A percentile compares a stretch with the other conserved stretches of the same genome.
These are phyloP conservation scores for Pseudogymnoascus sp. DNA, from an alignment of 2,329 filamentous ascomycete species.

Conservation along the genomic window DNA sequence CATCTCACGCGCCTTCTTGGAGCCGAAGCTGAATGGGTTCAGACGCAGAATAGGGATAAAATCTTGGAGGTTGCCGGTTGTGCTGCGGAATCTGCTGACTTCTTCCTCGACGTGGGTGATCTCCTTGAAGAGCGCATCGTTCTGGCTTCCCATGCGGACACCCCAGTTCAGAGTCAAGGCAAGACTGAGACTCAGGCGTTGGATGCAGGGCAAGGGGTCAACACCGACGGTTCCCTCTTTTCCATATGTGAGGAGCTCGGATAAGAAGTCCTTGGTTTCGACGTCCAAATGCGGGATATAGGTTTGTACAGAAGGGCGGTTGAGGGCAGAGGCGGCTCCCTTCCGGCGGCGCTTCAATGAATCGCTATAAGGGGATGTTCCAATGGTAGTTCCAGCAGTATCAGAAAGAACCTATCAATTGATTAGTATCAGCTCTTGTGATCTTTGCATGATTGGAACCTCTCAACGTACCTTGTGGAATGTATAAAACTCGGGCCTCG, in stretches of 20 bases:
- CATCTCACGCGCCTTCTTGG: slow-evolving; percentile 50
- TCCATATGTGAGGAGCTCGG: slow-evolving; percentile 51
- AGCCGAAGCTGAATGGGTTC: slow-evolving; percentile 53
- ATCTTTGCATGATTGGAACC: not conserved
- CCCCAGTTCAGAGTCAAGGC: slow-evolving; percentile 60
- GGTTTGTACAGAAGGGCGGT: slow-evolving; percentile 53
- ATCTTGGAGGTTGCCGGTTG: slow-evolving; percentile 52
- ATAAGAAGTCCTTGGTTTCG: slow-evolving; percentile 54
- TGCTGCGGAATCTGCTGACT: slow-evolving; percentile 49
- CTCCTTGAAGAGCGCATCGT: slow-evolving; percentile 52
- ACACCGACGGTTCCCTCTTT: slow-evolving; percentile 43
- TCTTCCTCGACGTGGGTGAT: slow-evolving; percentile 55
- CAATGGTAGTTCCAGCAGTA: slow-evolving; percentile 58
- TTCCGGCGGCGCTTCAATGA: slow-evolving; percentile 55
- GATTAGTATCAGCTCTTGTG: not conserved
- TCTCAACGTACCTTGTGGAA: slow-evolving; percentile 42
- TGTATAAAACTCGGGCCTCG: slow-evolving; percentile 48
- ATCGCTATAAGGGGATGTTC: slow-evolving; percentile 58
- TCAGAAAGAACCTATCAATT: slow-evolving; percentile 47
- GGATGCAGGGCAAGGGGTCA: slow-evolving; percentile 60
- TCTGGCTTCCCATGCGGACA: slow-evolving; percentile 47
- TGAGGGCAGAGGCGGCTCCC: slow-evolving; percentile 55
- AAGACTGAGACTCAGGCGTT: slow-evolving; percentile 53
- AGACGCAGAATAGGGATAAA: slow-evolving; percentile 50
- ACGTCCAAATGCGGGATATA: slow-evolving; percentile 55